A percentile compares a stretch with the other conserved stretches of the same genome.
phyloP scores from a whole-genome alignment of 2,329 filamentous ascomycete species.

The Calonectria pteridis region DNA sequence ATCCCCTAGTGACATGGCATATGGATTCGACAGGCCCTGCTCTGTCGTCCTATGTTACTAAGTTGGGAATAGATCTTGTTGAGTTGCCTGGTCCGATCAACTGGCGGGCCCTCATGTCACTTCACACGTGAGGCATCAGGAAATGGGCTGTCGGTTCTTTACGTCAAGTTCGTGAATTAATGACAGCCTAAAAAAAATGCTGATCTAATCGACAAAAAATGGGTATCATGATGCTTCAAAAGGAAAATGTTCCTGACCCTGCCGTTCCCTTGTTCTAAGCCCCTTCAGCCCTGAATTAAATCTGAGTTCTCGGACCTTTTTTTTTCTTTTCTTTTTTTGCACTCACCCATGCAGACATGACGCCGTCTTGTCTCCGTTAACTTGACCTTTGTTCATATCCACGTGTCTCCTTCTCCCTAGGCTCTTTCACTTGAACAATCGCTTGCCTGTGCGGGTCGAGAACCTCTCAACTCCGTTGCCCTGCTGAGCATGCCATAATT shows the following conservation, averaged over 20 bases:
- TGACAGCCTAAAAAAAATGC: background rate
- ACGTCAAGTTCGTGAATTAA: background rate
- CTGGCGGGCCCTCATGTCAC: background rate
- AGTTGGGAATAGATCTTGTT: background rate
- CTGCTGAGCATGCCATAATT: constrained; percentile 72
- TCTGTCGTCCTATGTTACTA: too few species aligned
- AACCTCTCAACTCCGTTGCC: constrained; percentile 72
- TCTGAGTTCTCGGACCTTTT: background rate
- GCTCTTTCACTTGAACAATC: constrained; percentile 63
- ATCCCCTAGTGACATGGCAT: background rate
- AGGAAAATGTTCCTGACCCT: constrained; percentile 12
- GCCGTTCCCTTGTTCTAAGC: constrained; percentile 8
- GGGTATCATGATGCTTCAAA: constrained; percentile 28
- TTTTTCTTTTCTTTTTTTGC: constrained; percentile 2
- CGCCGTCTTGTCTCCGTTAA: background rate
- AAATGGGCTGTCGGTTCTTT: too few species aligned
- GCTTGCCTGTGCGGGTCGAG: constrained; percentile 63
- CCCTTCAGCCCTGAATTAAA: constrained; percentile 5
- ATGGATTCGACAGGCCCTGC: background rate
- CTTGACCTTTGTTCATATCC: background rate
- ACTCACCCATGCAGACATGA: background rate
- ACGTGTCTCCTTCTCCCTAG: background rate
- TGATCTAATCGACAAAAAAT: constrained; percentile 13
- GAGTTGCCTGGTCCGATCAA: background rate
- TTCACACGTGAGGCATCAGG: background rate